Conservation (phyloP, 2,329 filamentous ascomycete genomes). For the Metarhizium robertsii region DNA sequence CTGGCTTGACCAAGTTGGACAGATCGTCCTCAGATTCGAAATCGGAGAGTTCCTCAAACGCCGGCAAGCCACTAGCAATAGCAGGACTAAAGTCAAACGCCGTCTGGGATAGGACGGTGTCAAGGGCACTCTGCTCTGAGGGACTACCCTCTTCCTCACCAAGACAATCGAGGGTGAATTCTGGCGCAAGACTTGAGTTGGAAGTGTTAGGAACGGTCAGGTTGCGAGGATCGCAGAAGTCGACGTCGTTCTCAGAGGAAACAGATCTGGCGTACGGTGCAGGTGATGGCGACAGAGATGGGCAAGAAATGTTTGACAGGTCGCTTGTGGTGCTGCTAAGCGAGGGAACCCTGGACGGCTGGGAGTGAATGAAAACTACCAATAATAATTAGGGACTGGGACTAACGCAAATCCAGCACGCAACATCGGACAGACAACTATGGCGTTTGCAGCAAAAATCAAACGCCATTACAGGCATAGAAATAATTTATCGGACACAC, state of each 20-base stretch:
- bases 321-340: conserved; percentile 58
- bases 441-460: not conserved
- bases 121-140: conserved; percentile 37
- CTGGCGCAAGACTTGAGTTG: conserved; percentile 41
- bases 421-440: not conserved
- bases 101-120: conserved; percentile 28
- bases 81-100: conserved; percentile 43
- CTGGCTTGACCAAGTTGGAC: conserved; percentile 54
- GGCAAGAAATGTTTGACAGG: conserved; percentile 66
- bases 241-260: conserved; percentile 61
- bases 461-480: not conserved
- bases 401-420: not conserved
- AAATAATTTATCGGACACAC: not conserved
- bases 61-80: conserved; percentile 52
- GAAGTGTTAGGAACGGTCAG: conserved; percentile 59
- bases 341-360: conserved; percentile 43
- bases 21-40: conserved; percentile 89
- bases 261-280: conserved; percentile 66
- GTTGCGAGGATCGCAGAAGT: conserved; percentile 88
- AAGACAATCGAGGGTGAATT: conserved; percentile 59
- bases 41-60: conserved; percentile 80
- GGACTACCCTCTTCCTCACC: conserved; percentile 52
- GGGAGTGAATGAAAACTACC: conserved; percentile 41
- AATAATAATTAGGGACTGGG: conserved; percentile 25
- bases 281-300: conserved; percentile 80